phyloP scores from a whole-genome alignment of 768 basidiomycete species.

The Lactifluus volemus region DNA sequence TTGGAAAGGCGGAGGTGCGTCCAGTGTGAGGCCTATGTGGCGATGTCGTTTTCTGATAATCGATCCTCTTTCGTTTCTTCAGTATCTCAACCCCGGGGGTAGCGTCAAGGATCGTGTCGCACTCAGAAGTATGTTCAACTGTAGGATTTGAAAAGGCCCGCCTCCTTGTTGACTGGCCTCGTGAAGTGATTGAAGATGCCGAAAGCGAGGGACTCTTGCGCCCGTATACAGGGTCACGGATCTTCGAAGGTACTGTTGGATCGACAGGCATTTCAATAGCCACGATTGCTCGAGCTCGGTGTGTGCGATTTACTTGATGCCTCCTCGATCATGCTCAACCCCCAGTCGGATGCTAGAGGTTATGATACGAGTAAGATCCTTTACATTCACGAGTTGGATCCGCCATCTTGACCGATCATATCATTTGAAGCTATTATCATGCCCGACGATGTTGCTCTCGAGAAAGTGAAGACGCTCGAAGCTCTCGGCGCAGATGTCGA shows the following conservation, averaged over 20 bases:
- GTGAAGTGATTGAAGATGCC: slow-evolving; percentile 86
- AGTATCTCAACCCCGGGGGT: slow-evolving; percentile 96
- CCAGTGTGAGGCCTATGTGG: not conserved
- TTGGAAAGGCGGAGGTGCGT: slow-evolving; percentile 88
- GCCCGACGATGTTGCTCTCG: slow-evolving; percentile 83
- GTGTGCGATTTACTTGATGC: slow-evolving; percentile 16
- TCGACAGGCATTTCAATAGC: slow-evolving; percentile 96
- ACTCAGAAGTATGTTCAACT: slow-evolving; percentile 54
- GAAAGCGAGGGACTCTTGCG: slow-evolving; percentile 73
- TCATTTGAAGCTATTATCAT: slow-evolving; percentile 65
- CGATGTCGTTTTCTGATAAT: not conserved
- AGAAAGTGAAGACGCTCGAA: slow-evolving; percentile 79
- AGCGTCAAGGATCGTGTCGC: slow-evolving; percentile 99
- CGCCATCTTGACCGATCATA: not conserved
- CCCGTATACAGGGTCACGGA: slow-evolving; percentile 82
- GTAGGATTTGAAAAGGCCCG: not conserved
- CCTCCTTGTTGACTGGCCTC: not conserved
- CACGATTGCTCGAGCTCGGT: slow-evolving; percentile 85
- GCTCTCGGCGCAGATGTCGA: slow-evolving; percentile 87
- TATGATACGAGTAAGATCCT: slow-evolving; percentile 69
- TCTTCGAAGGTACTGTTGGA: slow-evolving; percentile 96
- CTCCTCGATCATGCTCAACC: not conserved
- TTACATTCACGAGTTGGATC: not conserved
- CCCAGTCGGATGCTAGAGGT: slow-evolving; percentile 43
- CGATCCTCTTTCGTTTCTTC: not conserved